Percentiles rank a stretch among this genome's conserved stretches.
These are phyloP conservation scores for Ormosia semicastrata DNA, from an alignment of 306 rosid genomes.

Conservation along the genomic window DNA sequence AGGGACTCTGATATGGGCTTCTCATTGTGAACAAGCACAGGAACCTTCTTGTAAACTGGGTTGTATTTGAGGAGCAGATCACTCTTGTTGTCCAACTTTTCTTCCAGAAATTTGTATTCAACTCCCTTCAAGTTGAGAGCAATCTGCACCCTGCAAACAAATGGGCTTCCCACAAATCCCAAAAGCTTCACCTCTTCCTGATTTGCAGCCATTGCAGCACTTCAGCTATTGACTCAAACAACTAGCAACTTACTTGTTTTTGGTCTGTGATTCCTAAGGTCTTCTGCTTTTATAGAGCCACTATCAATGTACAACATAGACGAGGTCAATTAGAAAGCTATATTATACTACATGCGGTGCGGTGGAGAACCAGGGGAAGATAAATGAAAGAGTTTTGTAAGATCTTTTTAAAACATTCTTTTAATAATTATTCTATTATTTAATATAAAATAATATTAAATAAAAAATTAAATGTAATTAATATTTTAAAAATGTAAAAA, in stretches of 20 bases:
- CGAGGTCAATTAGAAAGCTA: too few relatives aligned
- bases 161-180: conserved; percentile 46
- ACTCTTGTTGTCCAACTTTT: conserved; percentile 45
- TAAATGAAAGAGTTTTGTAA: too few relatives aligned
- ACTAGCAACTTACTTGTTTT: not conserved
- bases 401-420: too few relatives aligned
- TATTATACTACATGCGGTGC: too few relatives aligned
- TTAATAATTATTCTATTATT: too few relatives aligned
- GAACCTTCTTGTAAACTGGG: conserved; percentile 61
- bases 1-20: conserved; percentile 54
- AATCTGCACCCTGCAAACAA: conserved; percentile 38
- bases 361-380: too few relatives aligned
- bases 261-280: not conserved
- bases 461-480: too few relatives aligned
- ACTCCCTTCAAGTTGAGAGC: conserved; percentile 65
- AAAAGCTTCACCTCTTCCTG: conserved; percentile 37
- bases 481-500: too few relatives aligned
- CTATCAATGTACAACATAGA: too few relatives aligned
- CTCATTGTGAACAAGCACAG: conserved; percentile 46
- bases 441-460: too few relatives aligned
- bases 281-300: not conserved
- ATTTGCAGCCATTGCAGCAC: conserved; percentile 16
- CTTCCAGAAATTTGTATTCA: conserved; percentile 37
- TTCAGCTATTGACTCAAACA: not conserved
- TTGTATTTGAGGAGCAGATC: conserved; percentile 45